Percentiles rank a stretch among this genome's conserved stretches.
These are phyloP conservation scores for Piper longum DNA, from an alignment of 164 flowering plant genomes.

Conservation along the genomic window DNA sequence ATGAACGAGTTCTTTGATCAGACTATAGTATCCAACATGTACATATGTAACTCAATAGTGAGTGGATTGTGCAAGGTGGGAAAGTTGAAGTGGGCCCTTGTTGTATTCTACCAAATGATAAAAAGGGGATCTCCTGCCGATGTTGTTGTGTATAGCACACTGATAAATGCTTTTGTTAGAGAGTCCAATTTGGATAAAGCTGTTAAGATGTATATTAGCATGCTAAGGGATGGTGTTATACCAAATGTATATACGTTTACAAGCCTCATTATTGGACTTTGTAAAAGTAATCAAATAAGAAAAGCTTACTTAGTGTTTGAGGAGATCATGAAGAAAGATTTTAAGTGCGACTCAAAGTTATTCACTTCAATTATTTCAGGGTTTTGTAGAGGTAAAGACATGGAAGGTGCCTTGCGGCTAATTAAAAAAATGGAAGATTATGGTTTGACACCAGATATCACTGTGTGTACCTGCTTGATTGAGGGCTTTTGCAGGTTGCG, in stretches of 20 bases:
- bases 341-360: conserved; percentile 26
- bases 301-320: conserved; percentile 31
- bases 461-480: conserved; percentile 43
- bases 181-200: conserved; percentile 26
- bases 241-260: conserved; percentile 28
- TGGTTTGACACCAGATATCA: conserved; percentile 25
- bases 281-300: conserved; percentile 9
- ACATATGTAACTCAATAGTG: conserved; percentile 28
- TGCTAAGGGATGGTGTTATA: conserved; percentile 18
- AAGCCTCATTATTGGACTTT: conserved; percentile 27
- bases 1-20: conserved; percentile 24
- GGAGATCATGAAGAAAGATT: conserved; percentile 26
- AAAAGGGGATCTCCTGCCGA: conserved; percentile 32
- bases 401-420: conserved; percentile 28
- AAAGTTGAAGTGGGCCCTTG: conserved; percentile 23
- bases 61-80: conserved; percentile 27
- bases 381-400: conserved; percentile 26
- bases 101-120: conserved; percentile 37
- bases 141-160: conserved; percentile 24
- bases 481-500: conserved; percentile 29
- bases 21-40: conserved; percentile 27
- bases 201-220: conserved; percentile 18
- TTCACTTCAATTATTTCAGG: conserved; percentile 51
- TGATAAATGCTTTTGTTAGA: conserved; percentile 43
- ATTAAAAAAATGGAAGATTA: conserved; percentile 23